Evolutionary conservation across 371 early-diverging fungal species (phyloP).

Genomic region (Mucor saturninus): DNA sequence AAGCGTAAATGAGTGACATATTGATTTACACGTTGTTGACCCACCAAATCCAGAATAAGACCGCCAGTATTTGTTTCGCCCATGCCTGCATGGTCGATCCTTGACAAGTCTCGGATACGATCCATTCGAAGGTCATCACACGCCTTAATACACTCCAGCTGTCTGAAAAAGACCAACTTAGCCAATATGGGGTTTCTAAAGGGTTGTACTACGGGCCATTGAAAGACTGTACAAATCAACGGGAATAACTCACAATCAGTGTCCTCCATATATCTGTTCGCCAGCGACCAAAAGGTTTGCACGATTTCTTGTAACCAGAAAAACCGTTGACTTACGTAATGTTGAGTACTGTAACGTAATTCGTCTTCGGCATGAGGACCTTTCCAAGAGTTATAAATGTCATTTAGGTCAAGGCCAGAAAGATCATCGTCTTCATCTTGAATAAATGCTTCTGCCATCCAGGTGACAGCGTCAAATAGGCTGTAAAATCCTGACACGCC

Average conservation of each 20-base stretch:
- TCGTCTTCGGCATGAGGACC: background rate
- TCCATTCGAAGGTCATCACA: conserved; percentile 32
- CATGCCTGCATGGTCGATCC: background rate
- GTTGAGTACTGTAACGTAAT: background rate
- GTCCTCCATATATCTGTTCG: conserved; percentile 8
- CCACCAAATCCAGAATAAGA: conserved; percentile 21
- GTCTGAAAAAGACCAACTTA: conserved; percentile 44
- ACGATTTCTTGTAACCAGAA: conserved; percentile 23
- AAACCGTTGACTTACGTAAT: conserved; percentile 1
- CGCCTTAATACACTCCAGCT: conserved; percentile 34
- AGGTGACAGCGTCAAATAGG: conserved; percentile 27
- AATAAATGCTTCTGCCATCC: conserved; percentile 20
- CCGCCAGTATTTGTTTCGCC: conserved; percentile 13
- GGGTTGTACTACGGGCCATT: conserved; percentile 23
- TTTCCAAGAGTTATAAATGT: conserved; percentile 10
- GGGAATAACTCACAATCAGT: conserved; percentile 25
- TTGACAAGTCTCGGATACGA: conserved; percentile 33
- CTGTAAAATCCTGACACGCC: conserved; percentile 42
- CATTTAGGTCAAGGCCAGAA: conserved; percentile 5
- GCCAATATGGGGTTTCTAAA: conserved; percentile 31
- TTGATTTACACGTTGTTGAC: background rate
- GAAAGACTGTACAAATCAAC: conserved; percentile 27
- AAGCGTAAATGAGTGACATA: background rate
- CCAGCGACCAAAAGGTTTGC: conserved; percentile 20
- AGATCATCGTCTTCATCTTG: background rate